Evolutionary conservation across 345 rosid genomes (phyloP), one percentile per base, ranked within the genome.

Genomic region (Moricandia moricandioides): DNA sequence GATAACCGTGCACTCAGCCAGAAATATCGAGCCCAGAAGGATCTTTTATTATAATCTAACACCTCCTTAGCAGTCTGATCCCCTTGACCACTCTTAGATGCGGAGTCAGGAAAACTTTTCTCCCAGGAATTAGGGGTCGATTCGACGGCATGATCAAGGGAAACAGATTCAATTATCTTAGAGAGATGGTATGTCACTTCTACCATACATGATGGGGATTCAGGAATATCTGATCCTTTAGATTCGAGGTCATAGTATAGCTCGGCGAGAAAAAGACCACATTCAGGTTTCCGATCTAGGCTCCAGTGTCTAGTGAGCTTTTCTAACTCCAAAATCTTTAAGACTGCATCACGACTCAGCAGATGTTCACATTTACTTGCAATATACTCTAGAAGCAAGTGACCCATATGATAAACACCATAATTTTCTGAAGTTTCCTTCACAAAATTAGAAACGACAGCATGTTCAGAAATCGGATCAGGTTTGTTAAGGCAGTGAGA

Each of bases 1-100:
- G 97, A 92, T 76, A 95, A 76, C 70, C 83, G 88, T 34, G 96
- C 99, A 80, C 93, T 90, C 85, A 92, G 83, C 97, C 97, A 95
- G 83, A 86, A 90, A 81, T 84, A 92, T 18, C 97, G 86, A 80
- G 74, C 80, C 99, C 99, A 92, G 71, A 91, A 90, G 69, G 86
- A 81, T 67, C 78, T 81, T 69, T 87, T 88, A 72, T 74, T 43
- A 39, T 73, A 70, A 78, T 78, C 71, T 29, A 82, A 73, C 78
- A 76, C 65, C 61, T 71, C 65, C 67, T 79, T 71, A 56, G 72
- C 59, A 29, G 62, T 67, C 62, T 72, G 71, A 55, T 69, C 74
- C 67, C 85, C 83, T 82, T 76, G 88, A 56, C 43, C 83, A 60
- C 58, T 70, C 70, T 68, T 79, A 45, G 74, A 54, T 17, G 82